Base-by-base conservation (phyloP, 2,329 filamentous ascomycete species). In the Calonectria naviculata region DNA sequence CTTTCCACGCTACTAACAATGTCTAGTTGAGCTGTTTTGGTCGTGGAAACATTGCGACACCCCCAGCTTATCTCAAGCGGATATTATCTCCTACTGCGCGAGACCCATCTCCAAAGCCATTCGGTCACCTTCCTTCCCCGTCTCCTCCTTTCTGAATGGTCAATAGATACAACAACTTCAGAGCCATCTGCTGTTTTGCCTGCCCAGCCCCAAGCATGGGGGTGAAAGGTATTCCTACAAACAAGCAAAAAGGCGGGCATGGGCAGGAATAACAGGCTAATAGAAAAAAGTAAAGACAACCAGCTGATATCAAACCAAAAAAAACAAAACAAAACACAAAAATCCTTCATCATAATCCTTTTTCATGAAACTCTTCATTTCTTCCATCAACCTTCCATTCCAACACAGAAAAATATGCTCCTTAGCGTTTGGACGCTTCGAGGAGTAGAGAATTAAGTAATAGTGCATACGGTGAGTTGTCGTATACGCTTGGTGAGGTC, bases 371-470 rank as follows among this genome's bases (percentile, higher is more conserved):
- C 66, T 71, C 70, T 63, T 69, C 26, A 46, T 58, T 15, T 52
- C 69, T 63, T 58, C 38, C 52, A 42, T 54, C 69, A 66, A 34
- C 64, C 68, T 60, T 62, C 69, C 56, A 66, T 62, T 74, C 61
- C 64, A 70, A 62, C 34, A 24, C 24, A 46, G 29, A 58, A 49
- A 44, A 44, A 36, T 49, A 62, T 28, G 66, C 68, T 58, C 68
- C 73, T 68, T 47, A 73, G 69, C 72, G 64, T 70, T 69, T 58
- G 15, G 34, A 71, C 72, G 68, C 71, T 68, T 70, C 66, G 56
- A 56, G 70, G 71, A 73, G 64, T 36, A 73, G 61, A 71, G 62
- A 77, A 78, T 78, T 76, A 78, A 76, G 71, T 77, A 77, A 61
- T 61, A 61, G 38, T 42, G 71, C 70, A 73, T 76, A 72, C 75